Evolutionary conservation across 129 eudicot species (phyloP), one percentile per base, ranked within the genome.

Genomic region (Artemisia argyi): DNA sequence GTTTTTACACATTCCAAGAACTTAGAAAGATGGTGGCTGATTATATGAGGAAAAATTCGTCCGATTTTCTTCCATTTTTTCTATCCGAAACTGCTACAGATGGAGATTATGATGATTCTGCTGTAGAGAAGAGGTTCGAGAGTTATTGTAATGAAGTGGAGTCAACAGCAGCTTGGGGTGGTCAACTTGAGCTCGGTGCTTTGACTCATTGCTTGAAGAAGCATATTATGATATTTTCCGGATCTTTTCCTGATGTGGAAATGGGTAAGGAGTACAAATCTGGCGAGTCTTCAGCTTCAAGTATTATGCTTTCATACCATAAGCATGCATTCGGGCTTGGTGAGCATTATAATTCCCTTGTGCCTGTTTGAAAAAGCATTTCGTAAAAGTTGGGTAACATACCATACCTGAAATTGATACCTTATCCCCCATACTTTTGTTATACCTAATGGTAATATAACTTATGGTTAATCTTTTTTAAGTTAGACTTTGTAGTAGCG

Each of bases 161-260:
- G 72, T 88, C 96, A 32, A 95, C 96, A 0, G 99, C 99, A 11
- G 96, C 97, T 10, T 95, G 97, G 99, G 97, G 99, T 13, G 99
- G 99, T 47, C 97, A 95, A 65, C 82, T 95, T 13, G 99, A 95
- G 73, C 93, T 95, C 30, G 96, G 88, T 15, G 96, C 95, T 16
- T 30, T 73, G 70, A 62, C 77, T 50, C 77, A 73, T 66, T 85
- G 96, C 78, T 72, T 90, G 53, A 88, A 82, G 89, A 95, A 90
- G 56, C 97, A 83, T 71, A 94, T 95, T 35, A 86, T 83, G 93
- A 80, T 90, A 65, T 88, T 61, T 78, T 95, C 97, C 0, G 99
- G 99, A 15, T 95, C 97, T 4, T 95, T 90, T 71, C 99, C 99
- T 46, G 94, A 95, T 73, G 99, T 95, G 35, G 99, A 90, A 83